phyloP scores from a whole-genome alignment of 352 stramenopile species.

The Thraustotheca clavata region DNA sequence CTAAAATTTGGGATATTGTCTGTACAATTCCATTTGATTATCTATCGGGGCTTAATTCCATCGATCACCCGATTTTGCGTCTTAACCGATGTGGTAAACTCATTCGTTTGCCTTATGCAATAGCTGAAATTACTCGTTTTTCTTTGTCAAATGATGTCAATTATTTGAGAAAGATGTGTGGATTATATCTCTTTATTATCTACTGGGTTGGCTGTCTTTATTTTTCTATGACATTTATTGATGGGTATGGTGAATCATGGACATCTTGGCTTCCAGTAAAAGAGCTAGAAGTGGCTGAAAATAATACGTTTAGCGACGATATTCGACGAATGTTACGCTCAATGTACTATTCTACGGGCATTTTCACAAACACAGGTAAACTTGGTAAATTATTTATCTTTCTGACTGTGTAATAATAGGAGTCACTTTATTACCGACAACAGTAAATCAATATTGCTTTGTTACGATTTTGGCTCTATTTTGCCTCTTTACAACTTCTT shows the following conservation, averaged over 20 bases:
- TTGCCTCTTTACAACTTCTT: constrained; percentile 5
- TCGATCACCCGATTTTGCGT: not conserved
- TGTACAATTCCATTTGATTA: constrained; percentile 9
- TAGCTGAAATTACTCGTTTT: constrained; percentile 20
- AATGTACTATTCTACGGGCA: too few relatives aligned
- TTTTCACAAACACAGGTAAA: too few relatives aligned
- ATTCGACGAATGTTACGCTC: too few relatives aligned
- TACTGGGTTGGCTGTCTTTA: constrained; percentile 25
- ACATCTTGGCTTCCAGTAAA: not conserved
- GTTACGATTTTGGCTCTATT: not conserved
- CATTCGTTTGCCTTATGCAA: not conserved
- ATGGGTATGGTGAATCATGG: constrained; percentile 23
- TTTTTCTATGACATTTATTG: constrained; percentile 25
- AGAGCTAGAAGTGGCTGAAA: not conserved
- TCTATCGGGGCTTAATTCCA: not conserved
- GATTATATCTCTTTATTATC: constrained; percentile 13
- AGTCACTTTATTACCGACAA: too few relatives aligned
- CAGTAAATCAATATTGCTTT: constrained; percentile 2
- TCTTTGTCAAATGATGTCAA: constrained; percentile 9
- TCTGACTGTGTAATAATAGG: too few relatives aligned
- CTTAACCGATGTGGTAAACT: constrained; percentile 9
- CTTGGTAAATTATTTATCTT: too few relatives aligned
- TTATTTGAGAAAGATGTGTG: constrained; percentile 19
- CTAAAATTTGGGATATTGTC: too few relatives aligned
- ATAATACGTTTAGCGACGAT: too few relatives aligned